Conservation (phyloP, 2,329 filamentous ascomycete genomes). For the Colletotrichum sp. region DNA sequence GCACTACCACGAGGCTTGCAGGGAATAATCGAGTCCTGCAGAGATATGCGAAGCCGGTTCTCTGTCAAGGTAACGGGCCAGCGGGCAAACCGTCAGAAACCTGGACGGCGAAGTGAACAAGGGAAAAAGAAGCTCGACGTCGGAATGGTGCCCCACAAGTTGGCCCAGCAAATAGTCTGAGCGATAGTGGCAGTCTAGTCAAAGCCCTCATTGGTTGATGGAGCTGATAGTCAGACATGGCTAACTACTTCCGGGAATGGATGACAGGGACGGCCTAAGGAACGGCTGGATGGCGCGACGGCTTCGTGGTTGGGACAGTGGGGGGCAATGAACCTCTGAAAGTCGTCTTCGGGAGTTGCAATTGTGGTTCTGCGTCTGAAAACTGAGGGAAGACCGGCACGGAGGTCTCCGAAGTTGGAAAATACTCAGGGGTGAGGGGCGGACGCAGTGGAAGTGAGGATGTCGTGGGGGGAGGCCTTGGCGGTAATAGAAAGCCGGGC, state of each 20-base stretch:
- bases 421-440: background rate
- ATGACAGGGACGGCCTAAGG: background rate
- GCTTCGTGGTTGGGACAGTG: background rate
- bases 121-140: background rate
- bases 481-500: background rate
- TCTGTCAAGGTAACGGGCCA: background rate
- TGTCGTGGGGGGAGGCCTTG: background rate
- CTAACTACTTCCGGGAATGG: background rate
- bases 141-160: background rate
- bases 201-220: background rate
- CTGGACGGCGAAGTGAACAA: background rate
- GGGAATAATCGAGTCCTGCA: background rate
- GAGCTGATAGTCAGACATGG: background rate
- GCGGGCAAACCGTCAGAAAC: background rate
- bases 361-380: background rate
- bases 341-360: background rate
- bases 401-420: background rate
- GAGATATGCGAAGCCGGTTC: background rate
- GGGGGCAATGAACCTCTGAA: background rate
- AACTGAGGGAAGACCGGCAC: background rate
- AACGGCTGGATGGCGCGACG: background rate
- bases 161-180: conserved; percentile 4
- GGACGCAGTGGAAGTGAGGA: background rate
- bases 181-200: background rate
- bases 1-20: background rate